Evolutionary conservation across 2,329 filamentous ascomycete genomes (phyloP), one percentile per base, ranked within the genome.

Genomic region (Claviceps maximensis): DNA sequence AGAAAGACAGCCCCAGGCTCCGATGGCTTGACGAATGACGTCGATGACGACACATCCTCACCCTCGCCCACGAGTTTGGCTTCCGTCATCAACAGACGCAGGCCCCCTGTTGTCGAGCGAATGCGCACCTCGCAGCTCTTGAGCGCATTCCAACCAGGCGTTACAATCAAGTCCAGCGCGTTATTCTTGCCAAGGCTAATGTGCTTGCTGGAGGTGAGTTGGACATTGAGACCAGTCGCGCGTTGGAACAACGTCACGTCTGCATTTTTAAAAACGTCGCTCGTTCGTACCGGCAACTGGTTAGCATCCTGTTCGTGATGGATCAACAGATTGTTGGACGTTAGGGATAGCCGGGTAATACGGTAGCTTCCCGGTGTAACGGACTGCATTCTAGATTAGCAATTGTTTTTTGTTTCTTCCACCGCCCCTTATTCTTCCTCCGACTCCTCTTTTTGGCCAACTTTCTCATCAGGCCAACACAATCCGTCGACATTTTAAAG

Each of bases 121-220:
- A 86, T 71, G 36, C 79, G 76, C 36, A 87, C 66, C 51, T 84
- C 80, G 51, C 78, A 83, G 21, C 63, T 74, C 33, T 65, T 70
- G 2, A 86, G 72, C 2, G 82, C 68, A 62, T 95, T 95, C 77
- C 84, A 86, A 1, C 89, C 90, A 12, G 83, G 82, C 12, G 72
- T 72, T 13, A 95, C 69, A 50, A 82, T 75, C 21, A 98, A 71
- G 54, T 95, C 87, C 0, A 97, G 73, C 0, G 80, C 83, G 54
- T 87, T 87, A 60, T 84, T 83, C 58, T 83, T 83, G 63, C 94
- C 87, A 5, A 98, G 79, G 56, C 91, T 83, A 25, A 94, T 84
- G 46, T 83, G 73, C 56, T 79, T 84, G 0, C 86, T 82, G 0
- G 86, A 75, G 44, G 72, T 74, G 8, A 94, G 71, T 49, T 76